Evolutionary conservation across 176 grass and related monocot genomes (phyloP), one percentile per base, ranked within the genome.

Genomic region (Aegilops longissima): DNA sequence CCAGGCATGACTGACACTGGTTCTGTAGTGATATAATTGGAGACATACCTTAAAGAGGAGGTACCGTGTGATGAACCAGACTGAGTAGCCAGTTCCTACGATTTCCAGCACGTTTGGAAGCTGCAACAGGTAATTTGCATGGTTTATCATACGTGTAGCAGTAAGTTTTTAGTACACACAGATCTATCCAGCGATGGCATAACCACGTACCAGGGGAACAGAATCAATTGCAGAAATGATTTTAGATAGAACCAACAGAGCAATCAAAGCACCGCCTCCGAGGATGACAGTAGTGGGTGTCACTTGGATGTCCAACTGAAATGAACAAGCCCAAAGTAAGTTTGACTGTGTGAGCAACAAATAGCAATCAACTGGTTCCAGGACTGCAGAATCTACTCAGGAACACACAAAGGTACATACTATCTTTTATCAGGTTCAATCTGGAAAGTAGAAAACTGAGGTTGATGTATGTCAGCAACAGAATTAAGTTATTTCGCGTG

Each of bases 71-170:
- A 12, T 78, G 89, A 95, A 95, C 94, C 94, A 95, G 63, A 87
- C 9, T 12, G 91, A 80, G 78, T 89, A 95, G 18, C 87, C 89
- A 86, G 82, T 84, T 62, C 94, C 94, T 44, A 93, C 47, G 9
- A 95, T 45, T 83, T 95, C 87, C 78, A 99, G 89, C 29, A 95
- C 45, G 27, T 99, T 90, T 7, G 97, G 97, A 70, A 99, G 81
- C 97, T 99, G 90, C 44, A 69, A 87, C n/a, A 47, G 58, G 67
- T 42, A 34, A 7, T 23, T 63, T 12, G 59, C 12, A 27, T 34
- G 59, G n/a, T 68, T 88, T 73, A 88, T 72, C 58, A 73, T 76
- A 42, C 30, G 2, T 1, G 20, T 1, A 51, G 31, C 16, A 11
- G n/a, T 65, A 27, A 49, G 61, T 67, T 63, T 18, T 36, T 16